Base-by-base conservation (phyloP, 352 stramenopile species). In the Globisporangium iwayamae region DNA sequence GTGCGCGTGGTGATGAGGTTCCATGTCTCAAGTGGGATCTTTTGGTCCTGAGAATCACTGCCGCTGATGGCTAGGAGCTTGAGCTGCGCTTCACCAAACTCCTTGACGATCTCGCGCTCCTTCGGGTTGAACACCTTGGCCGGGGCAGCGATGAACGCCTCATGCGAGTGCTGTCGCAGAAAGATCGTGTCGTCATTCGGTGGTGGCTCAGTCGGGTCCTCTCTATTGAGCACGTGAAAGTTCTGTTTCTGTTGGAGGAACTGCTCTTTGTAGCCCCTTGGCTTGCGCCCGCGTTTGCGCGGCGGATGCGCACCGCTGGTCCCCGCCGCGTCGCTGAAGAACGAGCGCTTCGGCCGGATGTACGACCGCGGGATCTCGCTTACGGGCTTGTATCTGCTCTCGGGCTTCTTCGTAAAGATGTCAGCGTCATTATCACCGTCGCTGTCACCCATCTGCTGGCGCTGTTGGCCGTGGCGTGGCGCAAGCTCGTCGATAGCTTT, bases 311-410 rank as follows among this genome's bases (percentile, higher is more conserved):
- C 48, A 3, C 14, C 48, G 41, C 18, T 67, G 6, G 14, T 20
- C 20, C 65, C 69, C 11, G 45, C 62, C n/a, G 73, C 67, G 67
- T 91, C 79, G 16, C 73, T 69, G 56, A 90, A 92, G 65, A 89
- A 90, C 9, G 81, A 92, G 34, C 63, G 46, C 38, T 79, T 74
- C 38, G 67, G 74, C 0, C 81, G 83, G 52, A 91, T 88, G 57
- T 73, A 88, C 1, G 81, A 90, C 51, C 77, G 80, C 47, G 76
- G 70, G 14, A 74, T 58, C 5, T 74, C 75, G 1, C 68, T 71
- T 13, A 73, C 47, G 39, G 39, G 62, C 46, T 74, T 72, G 62
- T 81, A 87, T 20, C 64, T 56, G 30, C 55, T 77, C 59, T 79
- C 71, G 0, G 45, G 34, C 4, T 74, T 63, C 13, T 64, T 69